These are phyloP conservation scores for Exophiala sideris DNA, from an alignment of 2,329 filamentous ascomycete species.

Conservation along the genomic window DNA sequence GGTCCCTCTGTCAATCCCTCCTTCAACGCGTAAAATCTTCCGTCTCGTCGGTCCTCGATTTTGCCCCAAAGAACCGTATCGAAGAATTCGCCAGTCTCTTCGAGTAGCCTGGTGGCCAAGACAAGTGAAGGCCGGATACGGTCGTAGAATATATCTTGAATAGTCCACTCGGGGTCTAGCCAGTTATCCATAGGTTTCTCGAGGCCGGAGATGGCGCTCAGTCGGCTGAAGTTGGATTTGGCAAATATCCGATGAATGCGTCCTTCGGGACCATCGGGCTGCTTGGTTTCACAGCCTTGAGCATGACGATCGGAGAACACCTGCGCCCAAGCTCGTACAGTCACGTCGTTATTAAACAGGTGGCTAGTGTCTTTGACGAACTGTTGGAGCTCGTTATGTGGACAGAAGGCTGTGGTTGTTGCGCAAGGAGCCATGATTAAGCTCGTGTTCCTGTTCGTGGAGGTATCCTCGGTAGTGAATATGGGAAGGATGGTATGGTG, in stretches of 20 bases:
- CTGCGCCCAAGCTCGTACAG: background rate
- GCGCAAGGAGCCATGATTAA: too few relatives aligned
- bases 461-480: too few relatives aligned
- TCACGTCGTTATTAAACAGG: background rate
- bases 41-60: background rate
- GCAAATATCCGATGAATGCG: background rate
- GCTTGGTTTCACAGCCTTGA: background rate
- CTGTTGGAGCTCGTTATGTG: too few relatives aligned
- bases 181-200: background rate
- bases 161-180: slow-evolving; percentile 7
- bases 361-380: too few relatives aligned
- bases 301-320: background rate
- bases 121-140: slow-evolving; percentile 7
- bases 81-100: slow-evolving; percentile 3
- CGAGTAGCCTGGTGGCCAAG: slow-evolving; percentile 3
- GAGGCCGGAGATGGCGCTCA: background rate
- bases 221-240: slow-evolving; percentile 2
- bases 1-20: background rate
- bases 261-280: background rate
- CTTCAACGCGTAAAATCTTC: background rate
- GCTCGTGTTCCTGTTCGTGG: too few relatives aligned
- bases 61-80: background rate
- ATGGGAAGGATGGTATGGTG: too few relatives aligned
- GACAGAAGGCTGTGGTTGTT: too few relatives aligned
- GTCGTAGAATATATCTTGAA: slow-evolving; percentile 3